Evolutionary conservation across 176 grass and related monocot genomes (phyloP), one percentile per base, ranked within the genome.

Genomic region (Aegilops umbellulata): DNA sequence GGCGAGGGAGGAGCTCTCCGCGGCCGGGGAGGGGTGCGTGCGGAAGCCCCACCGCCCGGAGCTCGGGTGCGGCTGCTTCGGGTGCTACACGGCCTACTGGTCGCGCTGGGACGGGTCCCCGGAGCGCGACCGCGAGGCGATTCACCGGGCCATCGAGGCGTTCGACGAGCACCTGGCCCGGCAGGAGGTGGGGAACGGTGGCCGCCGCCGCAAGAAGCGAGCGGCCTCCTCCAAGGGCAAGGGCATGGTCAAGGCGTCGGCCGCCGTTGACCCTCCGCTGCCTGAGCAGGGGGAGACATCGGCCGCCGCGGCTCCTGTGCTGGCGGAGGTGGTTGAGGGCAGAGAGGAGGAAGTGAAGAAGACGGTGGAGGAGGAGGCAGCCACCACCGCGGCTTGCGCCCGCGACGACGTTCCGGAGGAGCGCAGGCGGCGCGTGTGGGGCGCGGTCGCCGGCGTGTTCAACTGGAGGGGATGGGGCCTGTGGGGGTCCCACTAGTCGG

Each of bases 41-140:
- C 9, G 61, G 78, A 27, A 20, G 10, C 16, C 16, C 2, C 94
- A 96, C 78, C 82, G 62, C 20, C 89, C 94, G 23, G 78, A 72
- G 70, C 90, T 94, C 38, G 90, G 58, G 36, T 97, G 92, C 82
- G 94, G 88, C 0, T 97, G 94, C 90, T 97, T 97, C 77, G 92
- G 87, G 55, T 97, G 94, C 87, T 97, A 97, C 87, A 97, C 87
- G 51, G 82, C 85, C 24, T 97, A 88, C 72, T 97, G 94, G 92
- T 94, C 94, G 3, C 83, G 94, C 4, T 97, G 94, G 94, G 65
- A 97, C 82, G 77, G 81, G 72, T 97, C 95, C 11, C 57, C 72
- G 8, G 88, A 91, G 82, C 23, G 17, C 46, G 81, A 79, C 55
- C 88, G 86, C 68, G 90, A 92, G 23, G 39, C 89, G 31, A 92